Base-by-base conservation (phyloP, 768 basidiomycete species). In the Hortiboletus campestris region DNA sequence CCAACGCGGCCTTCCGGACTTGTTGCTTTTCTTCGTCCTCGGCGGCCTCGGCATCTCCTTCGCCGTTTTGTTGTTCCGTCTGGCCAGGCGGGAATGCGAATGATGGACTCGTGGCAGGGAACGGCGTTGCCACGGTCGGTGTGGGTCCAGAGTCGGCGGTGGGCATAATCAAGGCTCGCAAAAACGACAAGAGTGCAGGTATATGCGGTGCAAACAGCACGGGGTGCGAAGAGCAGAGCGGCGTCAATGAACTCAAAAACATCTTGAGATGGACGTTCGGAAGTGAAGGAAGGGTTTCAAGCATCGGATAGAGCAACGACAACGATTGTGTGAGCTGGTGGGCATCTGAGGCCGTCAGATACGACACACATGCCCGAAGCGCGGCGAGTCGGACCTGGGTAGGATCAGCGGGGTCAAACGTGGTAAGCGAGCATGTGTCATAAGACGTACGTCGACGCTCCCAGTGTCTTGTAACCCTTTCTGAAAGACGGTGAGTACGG, bases 191-290 rank as follows among this genome's bases (percentile, higher is more conserved):
- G 22, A 94, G 74, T 0, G 81, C 81, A 9, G 76, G 74, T 9
- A 94, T 75, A 65, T 94, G 91, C 0, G 87, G 83, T 20, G 79
- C 76, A 63, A 94, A 94, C n/a, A 93, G 76, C 1, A 75, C 73
- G 0, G 91, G 86, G 55, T 88, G 80, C 2, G 84, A 78, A 6
- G 81, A 73, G 28, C 86, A 83, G 13, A 94, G 80, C 0, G 90
- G 87, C 0, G 86, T 89, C 19, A 94, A 75, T 4, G 84, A 80
- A 16, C 79, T 73, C 44, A 92, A 76, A 69, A 91, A 91, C 1
- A 77, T 75, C 7, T 88, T 83, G 2, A 89, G 78, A 53, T 85
- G 76, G 2, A 72, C 58, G 40, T 74, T 74, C 6, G 79, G 78
- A 44, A 90, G 80, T 0, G 77, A 65, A 3, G 86, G 85, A 28